These are phyloP conservation scores for Agrostemma githago DNA, from an alignment of 148 eudicot genomes.

Conservation along the genomic window DNA sequence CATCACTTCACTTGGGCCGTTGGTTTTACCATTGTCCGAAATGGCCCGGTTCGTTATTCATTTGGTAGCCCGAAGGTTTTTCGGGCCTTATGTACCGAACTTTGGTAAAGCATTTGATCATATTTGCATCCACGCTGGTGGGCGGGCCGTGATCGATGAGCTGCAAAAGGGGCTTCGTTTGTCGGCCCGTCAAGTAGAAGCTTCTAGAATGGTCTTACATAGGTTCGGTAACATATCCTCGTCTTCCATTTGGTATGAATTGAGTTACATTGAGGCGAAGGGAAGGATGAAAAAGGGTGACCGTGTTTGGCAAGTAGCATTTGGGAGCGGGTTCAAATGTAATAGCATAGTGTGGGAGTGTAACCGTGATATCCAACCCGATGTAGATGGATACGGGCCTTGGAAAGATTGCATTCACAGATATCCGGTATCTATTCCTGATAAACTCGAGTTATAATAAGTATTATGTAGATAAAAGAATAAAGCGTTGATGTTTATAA, in stretches of 20 bases:
- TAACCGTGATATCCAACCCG: constrained; percentile 16
- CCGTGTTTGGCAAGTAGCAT: constrained; percentile 33
- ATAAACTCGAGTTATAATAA: constrained; percentile 21
- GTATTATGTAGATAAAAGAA: too few relatives aligned
- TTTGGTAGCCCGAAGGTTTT: constrained; percentile 26
- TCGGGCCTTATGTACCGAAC: constrained; percentile 32
- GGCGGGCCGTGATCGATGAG: constrained; percentile 44
- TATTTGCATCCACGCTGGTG: constrained; percentile 35
- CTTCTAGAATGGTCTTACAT: constrained; percentile 34
- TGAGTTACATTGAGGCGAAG: constrained; percentile 2
- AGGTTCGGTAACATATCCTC: constrained; percentile 36
- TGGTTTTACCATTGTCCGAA: constrained; percentile 35
- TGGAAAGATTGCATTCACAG: constrained; percentile 32
- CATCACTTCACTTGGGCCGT: constrained; percentile 32
- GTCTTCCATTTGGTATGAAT: constrained; percentile 33
- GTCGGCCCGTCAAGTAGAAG: constrained; percentile 36
- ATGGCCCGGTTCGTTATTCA: constrained; percentile 22
- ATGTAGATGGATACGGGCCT: constrained; percentile 29
- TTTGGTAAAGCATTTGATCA: constrained; percentile 30
- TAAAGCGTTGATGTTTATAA: too few relatives aligned
- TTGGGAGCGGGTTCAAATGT: constrained; percentile 40
- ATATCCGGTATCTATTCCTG: constrained; percentile 38
- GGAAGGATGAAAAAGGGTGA: constrained; percentile 32
- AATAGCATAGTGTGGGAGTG: constrained; percentile 33
- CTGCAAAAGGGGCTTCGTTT: constrained; percentile 34